Base-by-base conservation (phyloP, 2,329 filamentous ascomycete species). In the Teratosphaeria epicoccoides region DNA sequence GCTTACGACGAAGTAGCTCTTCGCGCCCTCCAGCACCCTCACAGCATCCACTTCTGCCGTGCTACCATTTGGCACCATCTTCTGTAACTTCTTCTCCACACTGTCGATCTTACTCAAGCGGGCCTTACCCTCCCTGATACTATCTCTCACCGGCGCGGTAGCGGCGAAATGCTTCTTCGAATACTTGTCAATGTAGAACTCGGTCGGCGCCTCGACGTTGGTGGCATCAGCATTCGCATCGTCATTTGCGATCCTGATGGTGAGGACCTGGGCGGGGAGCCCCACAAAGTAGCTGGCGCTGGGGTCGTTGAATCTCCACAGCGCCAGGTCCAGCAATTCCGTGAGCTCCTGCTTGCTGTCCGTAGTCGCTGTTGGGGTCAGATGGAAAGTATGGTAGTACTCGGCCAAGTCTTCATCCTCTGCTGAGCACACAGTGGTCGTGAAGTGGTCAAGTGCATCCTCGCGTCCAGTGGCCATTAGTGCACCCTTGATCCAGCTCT, bases 111-210 rank as follows among this genome's bases (percentile, higher is more conserved):
- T 63, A 12, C 54, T 56, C 28, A 65, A 49, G 1, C 59, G 57
- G 25, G 50, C 50, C 47, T 66, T 66, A 45, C 62, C 63, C 25
- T 66, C 54, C 22, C 61, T 61, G 51, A 70, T 70, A 20, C 71
- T 59, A 23, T 60, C 55, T n/a, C 76, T 73, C 52, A 81, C 72
- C 7, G 71, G 68, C 43, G 70, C 70, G 14, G 76, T 72, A 9
- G 71, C 60, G 1, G 70, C 69, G 51, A 72, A 70, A 53, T 76
- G 78, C 55, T 72, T 68, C 47, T 76, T 70, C 45, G 82, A 68
- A 61, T 84, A 84, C 45, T 80, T 74, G 65, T 84, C 81, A 4
- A 77, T 72, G 56, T 80, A 81, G 59, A 81, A 74, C 1, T 71
- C 69, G 1, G 73, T 62, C 3, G 80, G 79, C 17, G 82, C 70